Percentiles rank a stretch among this genome's conserved stretches.
phyloP scores from a whole-genome alignment of 768 basidiomycete species.

The Goffeauzyma gilvescens region DNA sequence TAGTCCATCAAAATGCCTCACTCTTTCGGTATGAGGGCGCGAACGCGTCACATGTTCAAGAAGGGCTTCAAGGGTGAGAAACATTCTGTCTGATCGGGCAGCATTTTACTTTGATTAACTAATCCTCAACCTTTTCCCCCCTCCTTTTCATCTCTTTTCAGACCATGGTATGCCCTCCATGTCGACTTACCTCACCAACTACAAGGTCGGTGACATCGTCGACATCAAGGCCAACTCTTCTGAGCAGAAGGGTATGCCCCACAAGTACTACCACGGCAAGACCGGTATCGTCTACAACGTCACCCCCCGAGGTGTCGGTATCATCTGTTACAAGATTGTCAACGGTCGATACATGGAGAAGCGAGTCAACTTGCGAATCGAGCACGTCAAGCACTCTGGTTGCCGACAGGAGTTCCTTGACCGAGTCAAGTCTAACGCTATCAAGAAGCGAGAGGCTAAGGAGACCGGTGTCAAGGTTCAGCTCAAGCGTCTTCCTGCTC shows the following conservation, averaged over 20 bases:
- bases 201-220: constrained; percentile 91
- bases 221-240: constrained; percentile 99
- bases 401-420: constrained; percentile 95
- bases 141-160: too few relatives aligned
- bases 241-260: constrained; percentile 90
- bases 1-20: constrained; percentile 57
- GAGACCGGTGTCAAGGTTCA: constrained; percentile 70
- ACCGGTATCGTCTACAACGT: constrained; percentile 99
- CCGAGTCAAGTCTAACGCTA: constrained; percentile 80
- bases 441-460: constrained; percentile 64
- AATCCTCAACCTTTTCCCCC: too few relatives aligned
- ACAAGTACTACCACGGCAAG: constrained; percentile 43
- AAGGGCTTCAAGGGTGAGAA: constrained; percentile 83
- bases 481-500: constrained; percentile 67
- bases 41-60: constrained; percentile 99
- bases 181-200: constrained; percentile 83
- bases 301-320: constrained; percentile 78
- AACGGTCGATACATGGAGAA: constrained; percentile 99
- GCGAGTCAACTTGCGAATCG: constrained; percentile 92
- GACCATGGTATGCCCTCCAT: constrained; percentile 76
- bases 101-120: too few relatives aligned
- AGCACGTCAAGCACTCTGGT: constrained; percentile 90
- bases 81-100: constrained; percentile 4
- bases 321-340: constrained; percentile 95
- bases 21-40: constrained; percentile 99